A percentile compares a stretch with the other conserved stretches of the same genome.
These are phyloP conservation scores for Skeletonema tropicum DNA, from an alignment of 108 stramenopile species.

Conservation along the genomic window DNA sequence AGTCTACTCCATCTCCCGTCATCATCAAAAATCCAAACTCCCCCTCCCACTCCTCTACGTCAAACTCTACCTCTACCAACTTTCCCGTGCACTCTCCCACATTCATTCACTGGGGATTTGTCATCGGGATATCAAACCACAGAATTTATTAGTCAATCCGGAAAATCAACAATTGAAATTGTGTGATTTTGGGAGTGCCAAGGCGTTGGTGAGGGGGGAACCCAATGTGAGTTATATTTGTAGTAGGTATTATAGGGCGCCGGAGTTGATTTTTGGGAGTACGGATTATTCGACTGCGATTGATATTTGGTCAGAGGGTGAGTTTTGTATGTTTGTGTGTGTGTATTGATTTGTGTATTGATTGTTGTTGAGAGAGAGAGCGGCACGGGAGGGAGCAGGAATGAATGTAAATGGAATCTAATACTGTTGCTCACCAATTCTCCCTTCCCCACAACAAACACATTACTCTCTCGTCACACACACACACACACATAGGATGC, in stretches of 20 bases:
- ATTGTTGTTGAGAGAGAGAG: slow-evolving; percentile 1
- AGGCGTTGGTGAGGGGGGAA: slow-evolving; percentile 93
- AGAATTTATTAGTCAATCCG: slow-evolving; percentile 97
- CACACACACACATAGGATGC: slow-evolving; percentile 77
- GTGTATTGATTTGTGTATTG: slow-evolving; percentile 11
- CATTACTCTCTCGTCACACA: too few relatives aligned
- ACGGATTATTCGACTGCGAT: slow-evolving; percentile 98
- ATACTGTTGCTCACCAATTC: too few relatives aligned
- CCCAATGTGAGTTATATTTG: slow-evolving; percentile 99
- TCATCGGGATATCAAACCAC: slow-evolving; percentile 99
- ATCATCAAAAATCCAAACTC: slow-evolving; percentile 93
- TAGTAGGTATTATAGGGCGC: slow-evolving; percentile 97
- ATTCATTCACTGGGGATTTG: slow-evolving; percentile 96
- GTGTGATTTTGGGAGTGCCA: slow-evolving; percentile 99
- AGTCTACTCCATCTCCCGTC: slow-evolving; percentile 92
- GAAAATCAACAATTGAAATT: slow-evolving; percentile 93
- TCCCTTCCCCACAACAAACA: neutral
- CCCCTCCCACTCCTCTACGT: slow-evolving; percentile 87
- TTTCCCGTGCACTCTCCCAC: slow-evolving; percentile 94
- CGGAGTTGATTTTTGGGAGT: slow-evolving; percentile 98
- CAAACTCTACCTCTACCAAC: slow-evolving; percentile 98
- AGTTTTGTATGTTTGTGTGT: neutral
- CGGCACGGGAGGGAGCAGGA: neutral
- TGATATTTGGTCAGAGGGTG: slow-evolving; percentile 85
- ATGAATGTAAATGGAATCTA: too few relatives aligned